Evolutionary conservation across 2,329 filamentous ascomycete species (phyloP).

Genomic region (Biscogniauxia marginata): DNA sequence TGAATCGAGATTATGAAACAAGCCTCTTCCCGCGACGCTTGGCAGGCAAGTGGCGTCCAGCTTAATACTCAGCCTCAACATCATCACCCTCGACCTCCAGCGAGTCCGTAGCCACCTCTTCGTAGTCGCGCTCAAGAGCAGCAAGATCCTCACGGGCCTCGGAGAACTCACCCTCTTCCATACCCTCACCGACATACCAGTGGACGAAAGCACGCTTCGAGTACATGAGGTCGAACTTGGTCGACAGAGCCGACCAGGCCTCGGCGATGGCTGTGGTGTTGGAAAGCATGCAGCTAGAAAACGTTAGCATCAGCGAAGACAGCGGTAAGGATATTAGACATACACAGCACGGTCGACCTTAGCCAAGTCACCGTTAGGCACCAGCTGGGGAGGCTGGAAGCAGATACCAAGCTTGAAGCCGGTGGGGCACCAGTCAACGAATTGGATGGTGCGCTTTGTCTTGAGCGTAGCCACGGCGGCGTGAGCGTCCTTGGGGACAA

Average conservation of each 20-base stretch:
- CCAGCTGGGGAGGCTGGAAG: constrained; percentile 96
- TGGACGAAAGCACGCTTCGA: constrained; percentile 99
- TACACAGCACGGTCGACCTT: constrained; percentile 98
- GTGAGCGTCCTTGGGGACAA: constrained; percentile 95
- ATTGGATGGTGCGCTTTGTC: constrained; percentile 99
- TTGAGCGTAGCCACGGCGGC: constrained; percentile 91
- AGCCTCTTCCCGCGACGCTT: constrained; percentile 18
- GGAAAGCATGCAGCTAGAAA: constrained; percentile 85
- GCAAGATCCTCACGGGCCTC: constrained; percentile 98
- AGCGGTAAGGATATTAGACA: constrained; percentile 54
- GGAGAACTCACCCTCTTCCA: constrained; percentile 99
- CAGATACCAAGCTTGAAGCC: constrained; percentile 99
- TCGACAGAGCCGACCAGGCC: constrained; percentile 92
- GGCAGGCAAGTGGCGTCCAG: constrained; percentile 9
- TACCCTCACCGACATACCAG: constrained; percentile 99
- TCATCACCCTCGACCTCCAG: constrained; percentile 80
- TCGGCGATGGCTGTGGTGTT: constrained; percentile 99
- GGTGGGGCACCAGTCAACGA: constrained; percentile 99
- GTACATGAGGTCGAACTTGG: constrained; percentile 99
- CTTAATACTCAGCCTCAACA: constrained; percentile 88
- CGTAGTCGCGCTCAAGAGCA: constrained; percentile 96
- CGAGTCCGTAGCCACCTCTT: constrained; percentile 95
- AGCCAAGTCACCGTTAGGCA: constrained; percentile 94
- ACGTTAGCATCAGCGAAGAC: background rate
- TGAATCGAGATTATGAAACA: constrained; percentile 14